These are phyloP conservation scores for Sporisorium scitamineum DNA, from an alignment of 1,284 basidiomycete genomes.

Conservation along the genomic window DNA sequence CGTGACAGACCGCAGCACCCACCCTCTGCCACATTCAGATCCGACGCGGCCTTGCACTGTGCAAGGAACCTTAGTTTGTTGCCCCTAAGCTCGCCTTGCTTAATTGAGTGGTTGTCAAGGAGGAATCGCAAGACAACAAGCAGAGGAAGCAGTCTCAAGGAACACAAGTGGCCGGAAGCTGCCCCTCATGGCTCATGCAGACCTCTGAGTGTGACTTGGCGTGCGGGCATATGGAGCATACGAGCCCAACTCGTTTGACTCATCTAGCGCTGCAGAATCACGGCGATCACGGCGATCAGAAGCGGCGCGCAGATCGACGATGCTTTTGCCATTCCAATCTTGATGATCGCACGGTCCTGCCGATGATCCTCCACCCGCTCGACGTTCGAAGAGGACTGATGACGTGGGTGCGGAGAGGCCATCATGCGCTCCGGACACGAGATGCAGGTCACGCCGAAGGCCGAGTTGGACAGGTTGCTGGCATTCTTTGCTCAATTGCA, in stretches of 20 bases:
- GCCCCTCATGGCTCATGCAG: no score
- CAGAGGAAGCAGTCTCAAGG: no score
- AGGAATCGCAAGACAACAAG: no score
- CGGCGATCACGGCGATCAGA: constrained; percentile 1
- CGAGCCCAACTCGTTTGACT: no score
- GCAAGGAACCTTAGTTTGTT: neutral
- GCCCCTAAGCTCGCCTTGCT: neutral
- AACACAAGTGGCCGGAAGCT: no score
- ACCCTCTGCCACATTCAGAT: no score
- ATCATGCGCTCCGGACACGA: constrained; percentile 33
- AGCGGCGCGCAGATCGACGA: neutral
- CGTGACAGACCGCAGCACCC: no score
- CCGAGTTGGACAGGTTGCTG: constrained; percentile 34
- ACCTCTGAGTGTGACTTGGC: no score
- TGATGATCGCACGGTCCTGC: neutral
- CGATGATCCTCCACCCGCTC: neutral
- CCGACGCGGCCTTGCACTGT: neutral
- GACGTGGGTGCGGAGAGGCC: constrained; percentile 8
- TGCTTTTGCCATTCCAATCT: constrained; percentile 1
- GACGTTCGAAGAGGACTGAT: neutral
- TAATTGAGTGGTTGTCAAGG: neutral
- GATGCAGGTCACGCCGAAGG: constrained; percentile 38
- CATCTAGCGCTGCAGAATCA: neutral
- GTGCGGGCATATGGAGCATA: no score
- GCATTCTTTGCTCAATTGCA: constrained; percentile 5